Percentiles rank a stretch among this genome's conserved stretches.
phyloP scores from a whole-genome alignment of 2,329 filamentous ascomycete genomes.

The Alternaria conjuncta region DNA sequence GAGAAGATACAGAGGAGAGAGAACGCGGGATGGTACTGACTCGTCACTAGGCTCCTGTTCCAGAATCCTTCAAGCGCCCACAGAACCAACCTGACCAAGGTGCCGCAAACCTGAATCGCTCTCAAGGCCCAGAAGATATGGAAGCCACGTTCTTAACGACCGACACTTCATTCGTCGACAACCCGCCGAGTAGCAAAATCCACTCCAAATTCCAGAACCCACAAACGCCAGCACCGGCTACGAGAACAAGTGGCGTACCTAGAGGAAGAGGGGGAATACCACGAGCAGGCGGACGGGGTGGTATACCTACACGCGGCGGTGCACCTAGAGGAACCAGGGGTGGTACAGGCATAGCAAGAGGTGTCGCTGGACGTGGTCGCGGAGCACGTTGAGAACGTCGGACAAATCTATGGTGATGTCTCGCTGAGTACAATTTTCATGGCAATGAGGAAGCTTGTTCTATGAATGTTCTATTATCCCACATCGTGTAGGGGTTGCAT shows the following conservation, averaged over 20 bases:
- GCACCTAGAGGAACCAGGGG: slow-evolving; percentile 40
- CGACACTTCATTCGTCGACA: slow-evolving; percentile 88
- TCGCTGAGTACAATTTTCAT: background rate
- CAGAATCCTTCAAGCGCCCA: slow-evolving; percentile 74
- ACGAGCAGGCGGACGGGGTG: slow-evolving; percentile 40
- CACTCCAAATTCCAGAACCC: slow-evolving; percentile 51
- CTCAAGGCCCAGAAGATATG: slow-evolving; percentile 52
- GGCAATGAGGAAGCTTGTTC: background rate
- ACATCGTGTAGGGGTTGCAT: background rate
- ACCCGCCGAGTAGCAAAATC: slow-evolving; percentile 68
- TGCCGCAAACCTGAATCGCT: slow-evolving; percentile 27
- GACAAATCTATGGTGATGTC: slow-evolving; percentile 8
- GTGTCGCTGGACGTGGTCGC: slow-evolving; percentile 41
- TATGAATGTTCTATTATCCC: background rate
- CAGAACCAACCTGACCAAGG: slow-evolving; percentile 37
- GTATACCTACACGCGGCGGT: slow-evolving; percentile 45
- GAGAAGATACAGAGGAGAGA: too few species aligned
- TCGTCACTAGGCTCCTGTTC: slow-evolving; percentile 70
- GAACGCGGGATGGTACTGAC: background rate
- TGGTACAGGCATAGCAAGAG: slow-evolving; percentile 48
- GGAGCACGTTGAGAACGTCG: slow-evolving; percentile 26
- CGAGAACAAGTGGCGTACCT: slow-evolving; percentile 23
- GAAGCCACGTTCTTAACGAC: slow-evolving; percentile 95
- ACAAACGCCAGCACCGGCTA: slow-evolving; percentile 37
- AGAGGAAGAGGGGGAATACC: slow-evolving; percentile 46